phyloP scores from a whole-genome alignment of 2,329 filamentous ascomycete species.

The Fusarium verrucosum region DNA sequence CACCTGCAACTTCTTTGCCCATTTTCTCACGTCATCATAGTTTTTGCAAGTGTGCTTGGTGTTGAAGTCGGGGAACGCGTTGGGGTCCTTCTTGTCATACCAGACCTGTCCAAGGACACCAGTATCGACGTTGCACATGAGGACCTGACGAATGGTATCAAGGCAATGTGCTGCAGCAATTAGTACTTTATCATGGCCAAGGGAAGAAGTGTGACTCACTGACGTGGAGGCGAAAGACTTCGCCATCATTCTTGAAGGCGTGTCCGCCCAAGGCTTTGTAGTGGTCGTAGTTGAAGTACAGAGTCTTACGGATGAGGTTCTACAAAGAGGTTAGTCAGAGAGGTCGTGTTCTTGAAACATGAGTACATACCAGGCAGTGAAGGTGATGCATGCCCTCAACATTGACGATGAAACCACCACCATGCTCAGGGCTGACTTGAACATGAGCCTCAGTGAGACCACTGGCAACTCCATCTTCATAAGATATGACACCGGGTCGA shows the following conservation, averaged over 20 bases:
- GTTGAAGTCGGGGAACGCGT: constrained; percentile 69
- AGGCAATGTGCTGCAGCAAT: constrained; percentile 59
- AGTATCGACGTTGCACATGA: constrained; percentile 71
- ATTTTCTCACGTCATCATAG: constrained; percentile 61
- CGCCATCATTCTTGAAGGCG: constrained; percentile 65
- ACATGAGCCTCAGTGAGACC: constrained; percentile 65
- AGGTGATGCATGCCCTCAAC: constrained; percentile 66
- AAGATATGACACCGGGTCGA: constrained; percentile 58
- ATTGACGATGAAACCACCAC: constrained; percentile 67
- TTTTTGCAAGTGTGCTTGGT: constrained; percentile 68
- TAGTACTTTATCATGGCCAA: background rate
- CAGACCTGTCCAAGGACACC: constrained; percentile 70
- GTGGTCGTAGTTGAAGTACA: constrained; percentile 68
- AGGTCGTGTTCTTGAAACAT: rapidly evolving
- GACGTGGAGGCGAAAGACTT: constrained; percentile 64
- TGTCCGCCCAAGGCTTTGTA: constrained; percentile 61
- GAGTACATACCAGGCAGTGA: constrained; percentile 61
- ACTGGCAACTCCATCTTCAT: constrained; percentile 58
- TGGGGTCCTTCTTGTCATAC: constrained; percentile 57
- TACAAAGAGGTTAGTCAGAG: constrained; percentile 25
- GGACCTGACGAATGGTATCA: constrained; percentile 68
- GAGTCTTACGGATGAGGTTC: constrained; percentile 67
- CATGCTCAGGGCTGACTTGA: constrained; percentile 63
- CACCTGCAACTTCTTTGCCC: constrained; percentile 64
- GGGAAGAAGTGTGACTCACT: constrained; percentile 52